A percentile compares a stretch with the other conserved stretches of the same genome.
Conservation (phyloP, 139 green algal species). For the Picochlorum sp. region DNA sequence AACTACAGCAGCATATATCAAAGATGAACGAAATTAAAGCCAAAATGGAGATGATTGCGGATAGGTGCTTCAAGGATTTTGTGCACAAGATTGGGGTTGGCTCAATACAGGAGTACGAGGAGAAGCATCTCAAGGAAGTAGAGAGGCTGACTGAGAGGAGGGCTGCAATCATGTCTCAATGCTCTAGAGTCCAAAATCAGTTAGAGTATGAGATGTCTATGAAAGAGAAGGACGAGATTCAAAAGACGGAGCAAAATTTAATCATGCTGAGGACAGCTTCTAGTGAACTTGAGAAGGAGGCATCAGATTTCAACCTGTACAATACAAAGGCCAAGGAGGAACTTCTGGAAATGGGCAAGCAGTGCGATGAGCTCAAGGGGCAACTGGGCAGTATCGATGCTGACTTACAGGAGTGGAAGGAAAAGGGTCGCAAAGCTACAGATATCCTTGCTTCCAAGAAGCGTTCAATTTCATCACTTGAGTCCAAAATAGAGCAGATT, state of each 20-base stretch:
- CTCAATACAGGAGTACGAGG: constrained; percentile 83
- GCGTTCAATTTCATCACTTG: constrained; percentile 8
- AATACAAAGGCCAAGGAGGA: constrained; percentile 10
- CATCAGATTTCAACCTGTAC: constrained; percentile 5
- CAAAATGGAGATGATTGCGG: constrained; percentile 49
- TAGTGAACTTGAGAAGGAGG: constrained; percentile 14
- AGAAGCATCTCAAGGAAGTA: constrained; percentile 51
- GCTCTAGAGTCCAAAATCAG: constrained; percentile 39
- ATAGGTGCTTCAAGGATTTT: constrained; percentile 10
- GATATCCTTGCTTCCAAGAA: constrained; percentile 28
- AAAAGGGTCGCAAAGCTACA: constrained; percentile 6
- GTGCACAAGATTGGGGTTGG: constrained; percentile 55
- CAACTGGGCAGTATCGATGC: constrained; percentile 15
- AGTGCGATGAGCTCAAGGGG: constrained; percentile 19
- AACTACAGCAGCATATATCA: constrained; percentile 25
- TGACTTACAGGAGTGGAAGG: constrained; percentile 16
- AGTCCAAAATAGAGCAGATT: constrained; percentile 23
- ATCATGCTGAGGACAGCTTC: constrained; percentile 11
- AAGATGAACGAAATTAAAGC: constrained; percentile 30
- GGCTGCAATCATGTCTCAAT: constrained; percentile 19
- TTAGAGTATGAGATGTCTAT: constrained; percentile 57
- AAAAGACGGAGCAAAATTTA: constrained; percentile 18
- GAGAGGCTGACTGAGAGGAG: constrained; percentile 22
- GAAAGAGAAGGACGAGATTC: constrained; percentile 20
- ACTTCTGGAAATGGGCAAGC: constrained; percentile 12